Conservation (phyloP, 176 grass and related monocot genomes). For the Eleusine coracana region DNA sequence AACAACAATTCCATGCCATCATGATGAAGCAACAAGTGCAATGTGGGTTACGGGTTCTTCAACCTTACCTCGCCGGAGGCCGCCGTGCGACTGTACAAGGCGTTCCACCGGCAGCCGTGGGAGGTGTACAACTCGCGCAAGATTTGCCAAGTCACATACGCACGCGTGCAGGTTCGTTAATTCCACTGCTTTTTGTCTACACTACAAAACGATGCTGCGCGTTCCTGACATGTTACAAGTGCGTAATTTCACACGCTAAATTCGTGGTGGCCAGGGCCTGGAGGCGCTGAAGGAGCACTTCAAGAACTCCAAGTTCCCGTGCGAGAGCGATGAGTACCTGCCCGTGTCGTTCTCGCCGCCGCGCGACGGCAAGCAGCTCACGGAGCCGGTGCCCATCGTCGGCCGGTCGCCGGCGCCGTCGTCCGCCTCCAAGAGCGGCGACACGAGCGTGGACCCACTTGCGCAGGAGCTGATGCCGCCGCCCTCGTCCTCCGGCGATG, state of each 20-base stretch:
- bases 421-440: conserved; percentile 22
- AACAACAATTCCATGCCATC: neutral
- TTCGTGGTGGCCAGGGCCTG: conserved; percentile 54
- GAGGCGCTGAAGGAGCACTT: conserved; percentile 96
- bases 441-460: conserved; percentile 28
- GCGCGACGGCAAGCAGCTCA: conserved; percentile 80
- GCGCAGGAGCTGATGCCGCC: conserved; percentile 26
- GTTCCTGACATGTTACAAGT: neutral
- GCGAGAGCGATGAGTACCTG: conserved; percentile 96
- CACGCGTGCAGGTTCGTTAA: conserved; percentile 75
- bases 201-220: too few species aligned
- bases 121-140: conserved; percentile 98
- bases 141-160: conserved; percentile 99
- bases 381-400: conserved; percentile 76
- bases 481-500: conserved; percentile 54
- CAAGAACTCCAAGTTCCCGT: conserved; percentile 97
- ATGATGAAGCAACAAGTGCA: conserved; percentile 92
- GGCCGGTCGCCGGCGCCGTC: conserved; percentile 44
- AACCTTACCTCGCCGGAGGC: conserved; percentile 95
- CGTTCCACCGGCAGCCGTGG: conserved; percentile 94
- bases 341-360: conserved; percentile 84
- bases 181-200: neutral
- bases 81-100: conserved; percentile 85
- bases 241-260: neutral
- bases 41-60: conserved; percentile 97